These are phyloP conservation scores for Penicillium sp. DNA, from an alignment of 2,329 filamentous ascomycete species.

Conservation along the genomic window DNA sequence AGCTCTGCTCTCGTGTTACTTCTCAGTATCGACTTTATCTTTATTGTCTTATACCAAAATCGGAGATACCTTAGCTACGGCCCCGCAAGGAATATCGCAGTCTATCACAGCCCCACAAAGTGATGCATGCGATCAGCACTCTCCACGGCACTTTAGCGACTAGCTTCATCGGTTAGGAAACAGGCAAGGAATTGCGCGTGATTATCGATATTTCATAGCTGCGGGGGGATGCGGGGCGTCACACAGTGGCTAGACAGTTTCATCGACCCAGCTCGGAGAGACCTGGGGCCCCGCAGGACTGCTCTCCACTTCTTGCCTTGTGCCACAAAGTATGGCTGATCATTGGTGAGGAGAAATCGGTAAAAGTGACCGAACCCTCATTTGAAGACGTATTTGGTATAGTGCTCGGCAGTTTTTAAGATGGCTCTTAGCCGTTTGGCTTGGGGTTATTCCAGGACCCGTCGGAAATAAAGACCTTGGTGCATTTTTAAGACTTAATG, in stretches of 20 bases:
- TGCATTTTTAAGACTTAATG: constrained; percentile 2
- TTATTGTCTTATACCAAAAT: background rate
- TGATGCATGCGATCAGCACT: background rate
- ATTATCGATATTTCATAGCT: constrained; percentile 7
- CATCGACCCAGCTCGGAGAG: background rate
- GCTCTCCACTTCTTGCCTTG: constrained; percentile 15
- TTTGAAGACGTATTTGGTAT: background rate
- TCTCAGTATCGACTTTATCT: background rate
- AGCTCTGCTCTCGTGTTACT: background rate
- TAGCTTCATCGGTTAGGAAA: background rate
- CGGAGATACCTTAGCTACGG: background rate
- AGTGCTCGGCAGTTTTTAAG: constrained; percentile 13
- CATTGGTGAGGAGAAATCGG: constrained; percentile 14
- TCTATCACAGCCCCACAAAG: constrained; percentile 1
- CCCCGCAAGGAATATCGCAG: background rate
- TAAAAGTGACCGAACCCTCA: constrained; percentile 15
- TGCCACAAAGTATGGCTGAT: background rate
- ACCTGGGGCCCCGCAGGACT: constrained; percentile 16
- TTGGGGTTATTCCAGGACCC: constrained; percentile 15
- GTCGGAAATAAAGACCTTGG: background rate
- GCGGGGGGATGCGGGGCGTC: constrained; percentile 22
- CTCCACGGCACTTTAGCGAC: background rate
- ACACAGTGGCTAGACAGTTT: background rate
- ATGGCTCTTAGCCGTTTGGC: background rate
- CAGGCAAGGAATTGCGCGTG: background rate